Percentiles rank a stretch among this genome's conserved stretches.
Conservation (phyloP, 352 stramenopile species). For the Pythium sp. region DNA sequence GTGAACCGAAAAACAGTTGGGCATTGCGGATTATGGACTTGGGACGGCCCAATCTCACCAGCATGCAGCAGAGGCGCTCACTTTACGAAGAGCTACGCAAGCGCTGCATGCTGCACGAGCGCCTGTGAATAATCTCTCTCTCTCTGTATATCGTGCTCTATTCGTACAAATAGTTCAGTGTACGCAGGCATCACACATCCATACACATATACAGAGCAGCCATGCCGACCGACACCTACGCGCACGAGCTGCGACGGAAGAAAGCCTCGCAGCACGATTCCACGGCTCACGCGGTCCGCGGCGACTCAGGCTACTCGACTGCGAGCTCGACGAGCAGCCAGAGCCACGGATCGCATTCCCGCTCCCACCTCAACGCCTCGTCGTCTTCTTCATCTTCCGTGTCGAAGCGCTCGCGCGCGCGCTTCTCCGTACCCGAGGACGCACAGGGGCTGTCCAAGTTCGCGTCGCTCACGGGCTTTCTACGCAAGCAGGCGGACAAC, state of each 20-base stretch:
- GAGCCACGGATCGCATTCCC: not conserved
- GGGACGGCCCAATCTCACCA: not conserved
- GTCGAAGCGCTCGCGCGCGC: slow-evolving; percentile 47
- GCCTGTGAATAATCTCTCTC: not conserved
- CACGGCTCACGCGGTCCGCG: not conserved
- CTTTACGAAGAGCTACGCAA: slow-evolving; percentile 9
- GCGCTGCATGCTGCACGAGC: not conserved
- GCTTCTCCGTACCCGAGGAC: slow-evolving; percentile 51
- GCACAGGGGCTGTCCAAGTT: slow-evolving; percentile 41
- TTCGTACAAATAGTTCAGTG: not conserved
- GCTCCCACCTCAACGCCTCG: not conserved
- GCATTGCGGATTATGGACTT: not conserved
- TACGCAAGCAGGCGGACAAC: slow-evolving; percentile 80
- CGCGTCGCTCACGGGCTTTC: slow-evolving; percentile 53
- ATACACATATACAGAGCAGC: not conserved
- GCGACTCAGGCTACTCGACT: slow-evolving; percentile 7
- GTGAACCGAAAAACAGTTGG: not conserved
- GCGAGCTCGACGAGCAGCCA: slow-evolving; percentile 8
- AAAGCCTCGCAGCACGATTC: not conserved
- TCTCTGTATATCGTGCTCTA: not conserved
- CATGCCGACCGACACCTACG: slow-evolving; percentile 12
- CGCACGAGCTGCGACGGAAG: slow-evolving; percentile 8
- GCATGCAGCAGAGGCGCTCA: not conserved
- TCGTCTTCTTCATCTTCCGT: slow-evolving; percentile 7
- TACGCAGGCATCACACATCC: not conserved